Percentiles rank a stretch among this genome's conserved stretches.
phyloP scores from a whole-genome alignment of 1,139 yeast genomes.

The Suhomyces guaymorum region DNA sequence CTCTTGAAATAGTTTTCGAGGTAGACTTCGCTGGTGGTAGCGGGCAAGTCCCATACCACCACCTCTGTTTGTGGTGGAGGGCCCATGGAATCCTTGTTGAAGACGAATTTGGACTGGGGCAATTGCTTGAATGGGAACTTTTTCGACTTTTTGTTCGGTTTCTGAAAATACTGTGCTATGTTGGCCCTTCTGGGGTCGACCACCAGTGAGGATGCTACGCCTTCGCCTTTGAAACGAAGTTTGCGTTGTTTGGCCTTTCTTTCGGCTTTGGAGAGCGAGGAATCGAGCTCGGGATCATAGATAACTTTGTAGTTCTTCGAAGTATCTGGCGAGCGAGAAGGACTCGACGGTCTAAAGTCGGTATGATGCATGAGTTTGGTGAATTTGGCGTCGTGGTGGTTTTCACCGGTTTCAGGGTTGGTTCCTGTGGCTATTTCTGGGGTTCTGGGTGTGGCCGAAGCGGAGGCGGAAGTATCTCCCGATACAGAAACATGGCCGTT shows the following conservation, averaged over 20 bases:
- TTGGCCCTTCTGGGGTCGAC: constrained; percentile 40
- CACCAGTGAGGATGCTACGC: constrained; percentile 17
- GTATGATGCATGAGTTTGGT: constrained; percentile 34
- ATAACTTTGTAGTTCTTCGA: constrained; percentile 42
- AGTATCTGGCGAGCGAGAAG: constrained; percentile 19
- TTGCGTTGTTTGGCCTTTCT: constrained; percentile 39
- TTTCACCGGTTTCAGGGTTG: constrained; percentile 34
- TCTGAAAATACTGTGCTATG: constrained; percentile 34
- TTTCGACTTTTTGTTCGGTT: constrained; percentile 45
- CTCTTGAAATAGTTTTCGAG: constrained; percentile 54
- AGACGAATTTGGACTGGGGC: constrained; percentile 55
- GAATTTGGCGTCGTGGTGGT: constrained; percentile 34
- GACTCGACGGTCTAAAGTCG: constrained; percentile 21
- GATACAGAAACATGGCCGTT: too few species aligned
- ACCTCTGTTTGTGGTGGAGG: constrained; percentile 73
- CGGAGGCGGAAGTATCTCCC: too few species aligned
- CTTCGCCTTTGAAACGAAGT: constrained; percentile 40
- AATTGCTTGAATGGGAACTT: constrained; percentile 49
- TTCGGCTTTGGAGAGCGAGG: constrained; percentile 28
- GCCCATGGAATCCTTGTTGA: constrained; percentile 74
- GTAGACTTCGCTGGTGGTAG: constrained; percentile 46
- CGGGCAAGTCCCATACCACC: constrained; percentile 65
- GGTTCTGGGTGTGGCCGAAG: too few species aligned
- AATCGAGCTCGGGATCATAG: constrained; percentile 59
- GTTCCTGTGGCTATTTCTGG: constrained; percentile 26